phyloP scores from a whole-genome alignment of 2,329 filamentous ascomycete genomes.

The Fusarium brevicatenulatum region DNA sequence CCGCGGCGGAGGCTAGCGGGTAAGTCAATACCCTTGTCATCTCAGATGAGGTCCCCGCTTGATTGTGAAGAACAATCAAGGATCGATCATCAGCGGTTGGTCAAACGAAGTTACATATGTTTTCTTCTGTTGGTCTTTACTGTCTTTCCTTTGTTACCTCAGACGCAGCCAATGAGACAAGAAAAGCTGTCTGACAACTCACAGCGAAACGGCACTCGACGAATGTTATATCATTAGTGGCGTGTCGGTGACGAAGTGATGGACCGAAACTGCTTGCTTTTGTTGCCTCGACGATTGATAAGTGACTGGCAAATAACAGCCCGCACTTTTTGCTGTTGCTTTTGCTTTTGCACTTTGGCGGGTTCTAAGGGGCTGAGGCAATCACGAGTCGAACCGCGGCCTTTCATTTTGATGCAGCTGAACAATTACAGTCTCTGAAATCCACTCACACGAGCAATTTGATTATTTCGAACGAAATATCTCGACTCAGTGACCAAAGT shows the following conservation, averaged over 20 bases:
- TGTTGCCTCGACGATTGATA: conserved; percentile 13
- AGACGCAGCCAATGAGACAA: conserved; percentile 9
- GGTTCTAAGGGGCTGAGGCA: background rate
- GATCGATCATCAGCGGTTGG: background rate
- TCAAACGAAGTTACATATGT: conserved; percentile 1
- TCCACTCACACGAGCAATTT: background rate
- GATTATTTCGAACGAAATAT: background rate
- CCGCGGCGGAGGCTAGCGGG: conserved; percentile 16
- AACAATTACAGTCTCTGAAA: background rate
- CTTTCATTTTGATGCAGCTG: background rate
- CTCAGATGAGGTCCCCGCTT: conserved; percentile 4
- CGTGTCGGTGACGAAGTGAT: background rate
- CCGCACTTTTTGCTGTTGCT: background rate
- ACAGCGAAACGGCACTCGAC: background rate
- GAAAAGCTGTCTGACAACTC: background rate
- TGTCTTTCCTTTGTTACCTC: background rate
- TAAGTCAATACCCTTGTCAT: background rate
- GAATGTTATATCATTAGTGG: background rate
- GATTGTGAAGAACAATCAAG: background rate
- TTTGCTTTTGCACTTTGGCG: background rate
- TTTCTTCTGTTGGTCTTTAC: conserved; percentile 20
- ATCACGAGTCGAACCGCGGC: background rate
- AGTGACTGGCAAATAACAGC: background rate
- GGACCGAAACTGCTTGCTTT: conserved; percentile 16
- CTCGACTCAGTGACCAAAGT: conserved; percentile 8